Percentiles rank a stretch among this genome's conserved stretches.
These are phyloP conservation scores for Leptographium galeiforme DNA, from an alignment of 2,329 filamentous ascomycete species.

Conservation along the genomic window DNA sequence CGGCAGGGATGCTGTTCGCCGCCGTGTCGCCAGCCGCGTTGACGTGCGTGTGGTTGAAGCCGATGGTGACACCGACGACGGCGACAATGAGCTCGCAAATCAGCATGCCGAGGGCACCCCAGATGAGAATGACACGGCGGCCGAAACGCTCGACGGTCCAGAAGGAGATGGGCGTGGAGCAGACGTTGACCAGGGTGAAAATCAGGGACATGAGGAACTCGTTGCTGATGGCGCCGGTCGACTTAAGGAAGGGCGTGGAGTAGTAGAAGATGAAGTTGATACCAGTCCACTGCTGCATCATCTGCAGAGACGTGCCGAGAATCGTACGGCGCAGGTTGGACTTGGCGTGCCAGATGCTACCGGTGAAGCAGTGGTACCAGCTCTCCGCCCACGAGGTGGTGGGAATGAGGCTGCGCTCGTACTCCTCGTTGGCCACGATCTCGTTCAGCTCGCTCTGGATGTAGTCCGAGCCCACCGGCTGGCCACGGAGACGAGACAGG, in stretches of 20 bases:
- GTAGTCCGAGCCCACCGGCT: slow-evolving; percentile 57
- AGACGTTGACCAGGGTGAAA: slow-evolving; percentile 79
- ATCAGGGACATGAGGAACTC: slow-evolving; percentile 73
- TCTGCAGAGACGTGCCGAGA: slow-evolving; percentile 59
- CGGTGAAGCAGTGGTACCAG: slow-evolving; percentile 57
- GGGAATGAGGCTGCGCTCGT: slow-evolving; percentile 60
- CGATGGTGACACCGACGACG: slow-evolving; percentile 54
- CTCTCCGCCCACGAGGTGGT: slow-evolving; percentile 48
- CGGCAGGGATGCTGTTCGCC: slow-evolving; percentile 41
- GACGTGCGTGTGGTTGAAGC: slow-evolving; percentile 34
- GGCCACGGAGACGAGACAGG: slow-evolving; percentile 58
- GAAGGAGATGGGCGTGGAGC: slow-evolving; percentile 77
- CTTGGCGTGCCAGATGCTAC: slow-evolving; percentile 47
- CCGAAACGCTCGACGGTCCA: slow-evolving; percentile 72
- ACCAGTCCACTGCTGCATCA: slow-evolving; percentile 74
- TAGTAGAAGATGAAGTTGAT: slow-evolving; percentile 87
- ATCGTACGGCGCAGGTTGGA: slow-evolving; percentile 60
- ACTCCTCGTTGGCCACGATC: slow-evolving; percentile 80
- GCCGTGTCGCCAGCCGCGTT: slow-evolving; percentile 28
- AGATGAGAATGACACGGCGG: slow-evolving; percentile 66
- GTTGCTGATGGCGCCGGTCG: slow-evolving; percentile 61
- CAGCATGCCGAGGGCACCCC: slow-evolving; percentile 70
- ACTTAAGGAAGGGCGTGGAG: slow-evolving; percentile 73
- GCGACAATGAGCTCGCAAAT: slow-evolving; percentile 78
- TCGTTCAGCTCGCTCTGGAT: slow-evolving; percentile 70